Percentiles rank a stretch among this genome's conserved stretches.
Conservation (phyloP, 768 basidiomycete species). For the Astraeus odoratus region DNA sequence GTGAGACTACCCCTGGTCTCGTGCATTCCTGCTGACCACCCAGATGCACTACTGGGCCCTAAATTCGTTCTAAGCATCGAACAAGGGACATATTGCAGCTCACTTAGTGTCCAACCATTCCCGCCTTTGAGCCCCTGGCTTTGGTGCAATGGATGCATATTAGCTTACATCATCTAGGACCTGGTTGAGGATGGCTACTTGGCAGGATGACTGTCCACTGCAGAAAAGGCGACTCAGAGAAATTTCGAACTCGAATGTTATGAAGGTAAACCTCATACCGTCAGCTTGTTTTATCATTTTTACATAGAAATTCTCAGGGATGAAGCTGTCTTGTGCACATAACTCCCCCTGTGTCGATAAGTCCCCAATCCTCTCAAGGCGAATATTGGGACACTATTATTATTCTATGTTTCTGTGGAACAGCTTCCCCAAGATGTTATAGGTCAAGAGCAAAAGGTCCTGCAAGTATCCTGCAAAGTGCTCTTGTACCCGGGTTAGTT, state of each 20-base stretch:
- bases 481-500: constrained; percentile 46
- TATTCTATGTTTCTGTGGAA: neutral
- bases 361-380: constrained; percentile 40
- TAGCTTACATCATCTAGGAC: constrained; percentile 43
- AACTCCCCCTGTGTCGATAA: constrained; percentile 61
- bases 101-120: constrained; percentile 10
- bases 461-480: constrained; percentile 49
- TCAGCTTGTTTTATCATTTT: too few relatives aligned
- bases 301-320: constrained; percentile 73
- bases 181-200: constrained; percentile 57
- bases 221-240: constrained; percentile 58
- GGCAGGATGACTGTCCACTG: constrained; percentile 62
- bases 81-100: too few relatives aligned
- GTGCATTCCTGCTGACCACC: too few relatives aligned
- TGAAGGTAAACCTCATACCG: too few relatives aligned
- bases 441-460: constrained; percentile 70
- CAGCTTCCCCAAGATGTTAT: constrained; percentile 44
- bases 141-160: constrained; percentile 21
- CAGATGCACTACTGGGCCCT: too few relatives aligned
- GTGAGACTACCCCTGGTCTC: too few relatives aligned
- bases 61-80: too few relatives aligned
- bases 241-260: too few relatives aligned
- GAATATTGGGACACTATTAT: neutral
- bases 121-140: constrained; percentile 21
- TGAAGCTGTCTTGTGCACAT: constrained; percentile 65